Evolutionary conservation across 257 asterid species (phyloP).

Genomic region (Cordia subcordata): DNA sequence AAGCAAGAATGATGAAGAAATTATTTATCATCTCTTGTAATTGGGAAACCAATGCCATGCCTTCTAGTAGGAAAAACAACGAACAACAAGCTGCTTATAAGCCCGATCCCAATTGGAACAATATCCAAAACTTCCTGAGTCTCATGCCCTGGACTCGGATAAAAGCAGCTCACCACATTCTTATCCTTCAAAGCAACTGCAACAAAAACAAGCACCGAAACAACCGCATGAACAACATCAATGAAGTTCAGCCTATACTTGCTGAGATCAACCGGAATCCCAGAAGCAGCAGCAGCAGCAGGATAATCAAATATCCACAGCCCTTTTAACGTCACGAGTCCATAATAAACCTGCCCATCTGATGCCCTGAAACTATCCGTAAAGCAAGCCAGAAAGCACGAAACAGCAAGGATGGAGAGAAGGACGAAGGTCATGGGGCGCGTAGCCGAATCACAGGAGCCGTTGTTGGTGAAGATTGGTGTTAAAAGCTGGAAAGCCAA

Average conservation of each 20-base stretch:
- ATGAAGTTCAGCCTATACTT: conserved; percentile 7
- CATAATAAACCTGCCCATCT: conserved; percentile 13
- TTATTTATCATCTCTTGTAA: background rate
- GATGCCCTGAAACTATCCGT: conserved; percentile 17
- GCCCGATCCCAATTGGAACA: conserved; percentile 19
- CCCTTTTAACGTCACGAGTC: conserved; percentile 19
- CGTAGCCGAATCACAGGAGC: conserved; percentile 8
- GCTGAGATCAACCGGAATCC: conserved; percentile 5
- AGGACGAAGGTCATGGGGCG: conserved; percentile 14
- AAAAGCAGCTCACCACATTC: conserved; percentile 14
- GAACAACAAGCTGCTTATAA: conserved; percentile 20
- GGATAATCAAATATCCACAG: conserved; percentile 8
- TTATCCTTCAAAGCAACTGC: conserved; percentile 18
- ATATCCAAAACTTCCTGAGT: conserved; percentile 11
- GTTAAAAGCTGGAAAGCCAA: conserved; percentile 14
- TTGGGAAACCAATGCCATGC: conserved; percentile 14
- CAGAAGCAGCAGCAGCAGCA: background rate
- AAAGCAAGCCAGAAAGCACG: conserved; percentile 21
- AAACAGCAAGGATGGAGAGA: conserved; percentile 10
- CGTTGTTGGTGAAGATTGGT: conserved; percentile 16
- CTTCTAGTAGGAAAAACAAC: conserved; percentile 20
- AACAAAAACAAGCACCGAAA: conserved; percentile 16
- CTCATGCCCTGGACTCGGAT: conserved; percentile 14
- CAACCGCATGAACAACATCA: conserved; percentile 21
- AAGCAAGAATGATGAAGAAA: no score